Base-by-base conservation (phyloP, 768 basidiomycete genomes). In the Leccinum variicolor region DNA sequence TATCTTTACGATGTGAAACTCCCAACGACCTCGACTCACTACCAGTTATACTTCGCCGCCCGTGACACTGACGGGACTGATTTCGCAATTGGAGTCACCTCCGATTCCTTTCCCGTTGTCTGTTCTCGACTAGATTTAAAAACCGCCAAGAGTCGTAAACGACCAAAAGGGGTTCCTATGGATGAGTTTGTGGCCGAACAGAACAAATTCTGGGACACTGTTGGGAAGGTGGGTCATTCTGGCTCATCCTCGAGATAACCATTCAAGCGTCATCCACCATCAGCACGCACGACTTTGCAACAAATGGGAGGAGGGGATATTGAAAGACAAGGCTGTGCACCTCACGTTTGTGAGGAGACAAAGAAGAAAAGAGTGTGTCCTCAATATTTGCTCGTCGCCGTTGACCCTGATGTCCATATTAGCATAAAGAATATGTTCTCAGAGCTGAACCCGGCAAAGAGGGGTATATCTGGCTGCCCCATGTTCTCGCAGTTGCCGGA, bases 251-350 rank as follows among this genome's bases (percentile, higher is more conserved):
- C 23, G 17, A 11, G 4, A 19, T 4, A 2, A 28, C 19, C 14
- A 2, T 47, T 23, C 14, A 23, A 43, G 17, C 43, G 25, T n/a
- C 7, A 3, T 28, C 15, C 3, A 25, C 26, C 19, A 10, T n/a
- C 41, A 64, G 63, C 53, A 64, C 41, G 63, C 59, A 19, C 17
- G 0, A 6, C 9, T 21, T 6, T 61, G 59, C 17, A 0, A 31
- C 19, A 1, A 26, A 11, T 25, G 1, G 23, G 3, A 11, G 11
- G 0, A 5, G 11, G 29, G 29, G 11, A 26, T 17, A 25, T 28
- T 61, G 31, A 0, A 4, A 8, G n/a, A n/a, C 52, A 50, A 31
- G 29, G 63, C 50, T 21, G n/a, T 7, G 10, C 52, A 25, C 5
- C 56, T 57, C 48, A n/a, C 21, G n/a, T 13, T 2, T 26, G 36